Percentiles rank a stretch among this genome's conserved stretches.
Evolutionary conservation across 2,329 filamentous ascomycete genomes (phyloP).

Genomic region (Fusarium sororula): DNA sequence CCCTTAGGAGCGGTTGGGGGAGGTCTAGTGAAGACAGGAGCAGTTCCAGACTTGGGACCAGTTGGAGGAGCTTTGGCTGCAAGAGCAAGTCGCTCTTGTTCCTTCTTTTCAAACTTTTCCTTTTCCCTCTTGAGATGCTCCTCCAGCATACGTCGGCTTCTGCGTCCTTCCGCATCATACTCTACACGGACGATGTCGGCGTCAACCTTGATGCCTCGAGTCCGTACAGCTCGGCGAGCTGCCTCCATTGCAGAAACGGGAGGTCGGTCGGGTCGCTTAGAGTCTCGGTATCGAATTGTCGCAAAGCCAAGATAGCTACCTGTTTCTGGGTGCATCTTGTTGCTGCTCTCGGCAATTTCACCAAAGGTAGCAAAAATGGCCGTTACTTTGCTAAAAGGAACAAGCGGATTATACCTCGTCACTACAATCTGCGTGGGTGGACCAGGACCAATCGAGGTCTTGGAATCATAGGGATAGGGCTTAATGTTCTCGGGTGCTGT

Average conservation of each 20-base stretch:
- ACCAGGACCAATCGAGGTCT: constrained; percentile 86
- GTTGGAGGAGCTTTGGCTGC: constrained; percentile 49
- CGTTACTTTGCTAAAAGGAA: constrained; percentile 79
- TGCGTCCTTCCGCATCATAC: constrained; percentile 86
- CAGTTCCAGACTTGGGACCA: constrained; percentile 48
- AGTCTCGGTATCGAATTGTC: constrained; percentile 87
- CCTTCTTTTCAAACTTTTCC: constrained; percentile 69
- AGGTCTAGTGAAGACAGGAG: constrained; percentile 54
- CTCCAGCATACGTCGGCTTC: constrained; percentile 81
- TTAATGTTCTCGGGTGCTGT: constrained; percentile 81
- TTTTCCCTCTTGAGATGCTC: constrained; percentile 75
- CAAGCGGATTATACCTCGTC: constrained; percentile 93
- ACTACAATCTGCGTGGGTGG: constrained; percentile 92
- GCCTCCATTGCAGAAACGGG: constrained; percentile 77
- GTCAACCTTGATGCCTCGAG: constrained; percentile 82
- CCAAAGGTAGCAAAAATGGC: constrained; percentile 83
- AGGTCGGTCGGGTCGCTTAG: constrained; percentile 55
- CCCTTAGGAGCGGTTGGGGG: constrained; percentile 89
- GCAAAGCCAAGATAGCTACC: constrained; percentile 95
- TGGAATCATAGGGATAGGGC: constrained; percentile 82
- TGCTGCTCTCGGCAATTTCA: constrained; percentile 89
- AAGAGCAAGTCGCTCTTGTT: constrained; percentile 47
- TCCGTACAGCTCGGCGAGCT: constrained; percentile 80
- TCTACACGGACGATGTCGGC: constrained; percentile 81
- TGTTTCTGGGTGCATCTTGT: constrained; percentile 93